Base-by-base conservation (phyloP, 306 rosid species). In the Corylus avellana region DNA sequence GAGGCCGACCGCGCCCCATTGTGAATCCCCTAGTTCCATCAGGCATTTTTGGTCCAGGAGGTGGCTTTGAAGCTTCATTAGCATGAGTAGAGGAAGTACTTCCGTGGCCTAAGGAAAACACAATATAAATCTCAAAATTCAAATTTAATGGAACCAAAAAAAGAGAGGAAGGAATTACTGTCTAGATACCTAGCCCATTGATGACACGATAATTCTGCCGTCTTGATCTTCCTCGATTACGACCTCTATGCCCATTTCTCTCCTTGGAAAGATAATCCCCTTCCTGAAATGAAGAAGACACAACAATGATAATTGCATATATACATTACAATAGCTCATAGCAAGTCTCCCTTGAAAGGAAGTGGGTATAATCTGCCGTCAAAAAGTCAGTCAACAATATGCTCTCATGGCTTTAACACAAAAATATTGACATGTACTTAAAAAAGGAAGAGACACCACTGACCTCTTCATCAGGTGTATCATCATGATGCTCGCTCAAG, bases 11-110 rank as follows among this genome's bases (percentile, higher is more conserved):
- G n/a, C 99, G 96, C 50, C 99, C 99, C 76, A 93, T 79, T 16
- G 98, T 82, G 80, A 96, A 96, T 82, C 99, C 99, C 71, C 93
- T 80, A 11, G 99, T 93, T 83, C 99, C 99, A 72, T 96, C 97
- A 0, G 99, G 99, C 99, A 96, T 96, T 84, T 77, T 91, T 8
- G 99, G 99, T 44, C 98, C 99, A 1, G 98, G 99, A 20, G 98
- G 99, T 4, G 98, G 99, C 85, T 89, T 96, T 3, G 93, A 86
- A 37, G 85, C 80, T 86, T 96, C 97, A 0, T 42, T 72, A 10
- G 89, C 70, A 83, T 89, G 93, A 73, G 86, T 29, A 50, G 88
- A 84, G 32, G 91, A 81, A 61, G 86, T 49, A 74, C 81, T 87
- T 75, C 99, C 99, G 22, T 95, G 99, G 53, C 98, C 99, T 95